Percentiles rank a stretch among this genome's conserved stretches.
phyloP scores from a whole-genome alignment of 1,139 yeast genomes.

The Kurtzmaniella quercitrusa region DNA sequence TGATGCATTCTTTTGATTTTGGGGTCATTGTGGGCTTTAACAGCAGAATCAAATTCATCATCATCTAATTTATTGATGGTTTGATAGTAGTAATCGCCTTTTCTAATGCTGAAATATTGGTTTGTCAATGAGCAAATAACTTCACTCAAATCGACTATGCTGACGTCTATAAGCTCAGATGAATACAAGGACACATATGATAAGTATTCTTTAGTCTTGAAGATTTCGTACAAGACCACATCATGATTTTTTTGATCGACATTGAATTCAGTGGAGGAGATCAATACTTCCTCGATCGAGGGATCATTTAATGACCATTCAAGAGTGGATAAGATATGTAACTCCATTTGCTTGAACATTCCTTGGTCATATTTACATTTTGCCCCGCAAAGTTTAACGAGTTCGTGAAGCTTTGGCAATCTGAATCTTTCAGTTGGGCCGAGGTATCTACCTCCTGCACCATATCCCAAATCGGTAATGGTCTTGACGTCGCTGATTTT shows the following conservation, averaged over 20 bases:
- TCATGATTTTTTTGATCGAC: conserved; percentile 11
- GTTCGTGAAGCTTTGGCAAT: conserved; percentile 58
- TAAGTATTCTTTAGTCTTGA: conserved; percentile 35
- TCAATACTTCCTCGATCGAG: conserved; percentile 48
- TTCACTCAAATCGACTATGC: conserved; percentile 28
- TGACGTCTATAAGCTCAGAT: conserved; percentile 31
- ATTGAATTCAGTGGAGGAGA: conserved; percentile 29
- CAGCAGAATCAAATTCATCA: conserved; percentile 6
- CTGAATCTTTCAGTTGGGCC: conserved; percentile 69
- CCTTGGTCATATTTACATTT: conserved; percentile 54
- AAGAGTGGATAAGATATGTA: conserved; percentile 53
- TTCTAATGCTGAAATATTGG: conserved; percentile 23
- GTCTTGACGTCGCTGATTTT: conserved; percentile 28
- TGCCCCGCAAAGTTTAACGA: conserved; percentile 58
- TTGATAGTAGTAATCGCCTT: conserved; percentile 21
- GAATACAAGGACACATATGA: conserved; percentile 35
- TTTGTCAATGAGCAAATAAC: conserved; percentile 36
- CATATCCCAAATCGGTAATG: conserved; percentile 42
- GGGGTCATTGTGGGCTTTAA: neutral
- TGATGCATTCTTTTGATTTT: conserved; percentile 16
- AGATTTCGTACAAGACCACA: conserved; percentile 21
- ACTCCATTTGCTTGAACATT: conserved; percentile 55
- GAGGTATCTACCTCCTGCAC: conserved; percentile 53
- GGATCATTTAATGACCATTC: conserved; percentile 63
- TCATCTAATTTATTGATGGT: conserved; percentile 11